Base-by-base conservation (phyloP, 441 rosid species). In the Pelargonium australe region DNA sequence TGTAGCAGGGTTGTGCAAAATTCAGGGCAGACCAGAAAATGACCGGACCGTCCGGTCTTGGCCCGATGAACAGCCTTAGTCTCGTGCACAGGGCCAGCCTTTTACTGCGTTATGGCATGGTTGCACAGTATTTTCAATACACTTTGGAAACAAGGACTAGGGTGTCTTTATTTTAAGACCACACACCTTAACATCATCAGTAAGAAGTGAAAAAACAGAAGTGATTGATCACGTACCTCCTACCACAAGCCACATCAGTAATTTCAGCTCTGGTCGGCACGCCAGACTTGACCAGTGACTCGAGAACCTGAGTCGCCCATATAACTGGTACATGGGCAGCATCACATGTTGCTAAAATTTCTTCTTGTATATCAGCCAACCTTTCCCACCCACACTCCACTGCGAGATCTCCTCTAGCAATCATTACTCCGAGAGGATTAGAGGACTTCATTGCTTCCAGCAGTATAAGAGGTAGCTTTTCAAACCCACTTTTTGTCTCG, bases 311-410 rank as follows among this genome's bases (percentile, higher is more conserved):
- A 76, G 89, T 88, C 28, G 94, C 88, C 87, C 87, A 82, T n/a
- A 88, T 78, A 41, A 86, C 89, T 23, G 90, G 91, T 51, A 86
- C 55, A 37, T 78, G 75, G 57, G 91, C 89, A 65, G 84, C 82
- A 62, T 64, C 71, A 45, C 87, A 86, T 68, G 81, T 49, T 66
- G 81, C 79, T 14, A 88, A 0, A 70, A 88, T 86, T 77, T 88
- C 91, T 13, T 88, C 89, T 55, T 88, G 94, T 67, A 85, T 69
- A 75, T 78, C 80, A 71, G 88, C 86, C 69, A 88, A 77, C 68
- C 77, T 85, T 75, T 88, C 94, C 94, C 94, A 88, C 41, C 94
- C 94, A 75, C 94, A 86, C 68, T 88, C 94, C 40, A 88, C 90
- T 0, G 88, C 94, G 70, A 88, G 94, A 81, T 88, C 94, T 40